Evolutionary conservation across 1,284 basidiomycete species (phyloP).

Genomic region (Sporisorium graminicola): DNA sequence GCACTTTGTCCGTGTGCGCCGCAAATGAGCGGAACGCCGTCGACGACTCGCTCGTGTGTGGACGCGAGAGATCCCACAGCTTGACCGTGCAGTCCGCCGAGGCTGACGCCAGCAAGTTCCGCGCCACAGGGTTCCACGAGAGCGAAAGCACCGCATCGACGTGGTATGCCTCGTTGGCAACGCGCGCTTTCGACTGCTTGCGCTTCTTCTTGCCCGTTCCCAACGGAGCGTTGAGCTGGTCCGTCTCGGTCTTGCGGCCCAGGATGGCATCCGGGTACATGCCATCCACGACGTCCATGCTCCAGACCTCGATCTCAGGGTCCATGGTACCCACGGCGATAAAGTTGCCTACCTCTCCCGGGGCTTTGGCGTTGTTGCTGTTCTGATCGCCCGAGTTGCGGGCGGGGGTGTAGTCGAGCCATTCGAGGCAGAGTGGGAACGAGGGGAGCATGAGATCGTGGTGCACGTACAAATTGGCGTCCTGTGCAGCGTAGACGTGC

Average conservation of each 20-base stretch:
- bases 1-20: conserved; percentile 92
- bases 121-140: conserved; percentile 89
- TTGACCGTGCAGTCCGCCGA: conserved; percentile 96
- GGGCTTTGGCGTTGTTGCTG: conserved; percentile 51
- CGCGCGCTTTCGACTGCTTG: conserved; percentile 83
- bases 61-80: conserved; percentile 90
- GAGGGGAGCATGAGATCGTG: conserved; percentile 98
- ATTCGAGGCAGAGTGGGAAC: conserved; percentile 98
- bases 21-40: conserved; percentile 85
- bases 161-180: conserved; percentile 80
- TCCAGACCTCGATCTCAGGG: conserved; percentile 99
- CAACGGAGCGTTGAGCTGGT: conserved; percentile 51
- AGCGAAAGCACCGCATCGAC: conserved; percentile 92
- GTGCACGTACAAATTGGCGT: conserved; percentile 87
- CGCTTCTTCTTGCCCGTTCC: conserved; percentile 75
- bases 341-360: conserved; percentile 80
- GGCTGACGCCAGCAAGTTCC: conserved; percentile 90
- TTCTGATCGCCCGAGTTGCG: conserved; percentile 44
- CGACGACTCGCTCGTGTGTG: conserved; percentile 72
- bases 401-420: conserved; percentile 91
- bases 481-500: conserved; percentile 62
- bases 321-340: conserved; percentile 97
- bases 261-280: conserved; percentile 94
- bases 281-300: conserved; percentile 90
- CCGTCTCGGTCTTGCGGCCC: conserved; percentile 77